A percentile compares a stretch with the other conserved stretches of the same genome.
phyloP scores from a whole-genome alignment of 2,329 filamentous ascomycete genomes.

The Alternaria arborescens region DNA sequence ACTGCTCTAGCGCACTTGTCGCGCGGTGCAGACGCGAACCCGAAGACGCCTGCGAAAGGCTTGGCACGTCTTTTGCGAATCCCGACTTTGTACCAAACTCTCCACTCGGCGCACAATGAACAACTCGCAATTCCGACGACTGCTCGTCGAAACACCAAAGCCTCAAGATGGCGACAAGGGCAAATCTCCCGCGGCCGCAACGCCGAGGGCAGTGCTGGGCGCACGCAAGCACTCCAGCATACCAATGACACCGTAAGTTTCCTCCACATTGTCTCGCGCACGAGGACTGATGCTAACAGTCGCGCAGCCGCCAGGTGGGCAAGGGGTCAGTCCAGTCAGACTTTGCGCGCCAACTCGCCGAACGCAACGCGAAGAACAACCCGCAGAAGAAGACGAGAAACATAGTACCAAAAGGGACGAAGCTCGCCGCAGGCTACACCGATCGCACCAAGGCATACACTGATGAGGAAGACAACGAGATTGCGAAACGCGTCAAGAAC shows the following conservation, averaged over 20 bases:
- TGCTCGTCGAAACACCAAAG: slow-evolving; percentile 64
- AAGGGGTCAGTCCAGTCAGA: slow-evolving; percentile 64
- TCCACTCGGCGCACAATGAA: slow-evolving; percentile 70
- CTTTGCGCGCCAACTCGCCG: slow-evolving; percentile 85
- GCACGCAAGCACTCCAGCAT: slow-evolving; percentile 82
- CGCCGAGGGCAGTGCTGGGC: slow-evolving; percentile 66
- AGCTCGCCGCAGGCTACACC: slow-evolving; percentile 79
- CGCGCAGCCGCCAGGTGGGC: slow-evolving; percentile 70
- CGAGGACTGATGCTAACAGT: slow-evolving; percentile 11
- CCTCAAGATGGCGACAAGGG: slow-evolving; percentile 41
- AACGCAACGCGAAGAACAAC: slow-evolving; percentile 67
- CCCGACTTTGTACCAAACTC: not conserved
- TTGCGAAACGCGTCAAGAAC: slow-evolving; percentile 74
- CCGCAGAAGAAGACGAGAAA: slow-evolving; percentile 77
- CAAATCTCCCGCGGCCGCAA: slow-evolving; percentile 39
- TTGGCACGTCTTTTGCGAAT: slow-evolving; percentile 18
- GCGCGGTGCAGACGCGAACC: slow-evolving; percentile 11
- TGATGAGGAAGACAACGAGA: slow-evolving; percentile 62
- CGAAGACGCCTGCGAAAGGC: not conserved
- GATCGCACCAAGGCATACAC: slow-evolving; percentile 77
- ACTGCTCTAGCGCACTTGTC: slow-evolving; percentile 4
- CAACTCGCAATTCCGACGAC: slow-evolving; percentile 90
- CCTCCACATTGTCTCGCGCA: not conserved
- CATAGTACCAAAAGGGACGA: slow-evolving; percentile 82
- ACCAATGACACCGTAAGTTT: slow-evolving; percentile 88